Base-by-base conservation (phyloP, 2,329 filamentous ascomycete genomes). In the Chrysoporthe puriensis region DNA sequence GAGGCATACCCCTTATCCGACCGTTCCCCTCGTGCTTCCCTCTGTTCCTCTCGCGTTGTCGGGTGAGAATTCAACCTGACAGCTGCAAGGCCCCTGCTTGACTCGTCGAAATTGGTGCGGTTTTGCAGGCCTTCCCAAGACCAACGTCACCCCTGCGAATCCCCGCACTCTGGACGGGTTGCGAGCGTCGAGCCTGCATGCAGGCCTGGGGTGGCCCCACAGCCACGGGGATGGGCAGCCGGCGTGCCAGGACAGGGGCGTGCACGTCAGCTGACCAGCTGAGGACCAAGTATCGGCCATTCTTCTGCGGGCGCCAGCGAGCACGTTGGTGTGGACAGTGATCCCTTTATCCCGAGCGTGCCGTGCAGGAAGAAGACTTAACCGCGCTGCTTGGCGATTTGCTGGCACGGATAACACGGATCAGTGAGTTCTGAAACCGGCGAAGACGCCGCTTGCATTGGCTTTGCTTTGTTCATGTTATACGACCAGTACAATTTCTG, bases 41-140 rank as follows among this genome's bases (percentile, higher is more conserved):
- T 26, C 14, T 36, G 18, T 48, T 42, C n/a, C 0, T 67, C 13
- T 26, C 42, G 18, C 14, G 4, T 50, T 42, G 7, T 21, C 66
- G 68, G 68, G 68, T 66, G 65, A 69, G 62, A 9, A 57, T 64
- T 69, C 57, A 69, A 67, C 68, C 65, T 54, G 60, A 21, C 14
- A 54, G 21, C 26, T 11, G 32, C 9, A 43, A n/a, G 32, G 5
- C 18, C 21, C 14, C 59, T 34, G 54, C 54, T 40, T 57, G 54
- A 57, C 54, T 57, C 54, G 54, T 34, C 32, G 16, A 57, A n/a
- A 34, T 57, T 36, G 32, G 34, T 57, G 54, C 34, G 16, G 34
- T 57, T 21, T 57, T 7, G 32, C 54, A 57, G n/a, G 54, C 16
- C 54, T 57, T 34, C 18, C 59, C 26, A 16, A 26, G 42, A 18